These are phyloP conservation scores for Lonicera japonica DNA, from an alignment of 129 eudicot species.

Conservation along the genomic window DNA sequence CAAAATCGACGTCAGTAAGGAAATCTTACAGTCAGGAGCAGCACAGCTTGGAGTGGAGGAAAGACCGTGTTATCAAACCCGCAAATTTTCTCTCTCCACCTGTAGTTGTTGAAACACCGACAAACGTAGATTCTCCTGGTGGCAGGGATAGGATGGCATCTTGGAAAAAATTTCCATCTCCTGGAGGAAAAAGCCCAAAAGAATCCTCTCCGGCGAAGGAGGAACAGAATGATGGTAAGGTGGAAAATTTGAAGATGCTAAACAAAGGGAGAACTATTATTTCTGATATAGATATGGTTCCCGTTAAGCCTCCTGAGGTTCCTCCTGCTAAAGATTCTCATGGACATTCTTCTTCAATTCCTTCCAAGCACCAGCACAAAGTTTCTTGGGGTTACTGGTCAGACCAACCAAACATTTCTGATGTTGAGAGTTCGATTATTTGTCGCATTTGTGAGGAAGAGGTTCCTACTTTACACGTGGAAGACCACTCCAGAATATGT, in stretches of 20 bases:
- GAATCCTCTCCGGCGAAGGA: slow-evolving; percentile 42
- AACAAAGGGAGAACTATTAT: slow-evolving; percentile 28
- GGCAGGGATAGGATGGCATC: slow-evolving; percentile 80
- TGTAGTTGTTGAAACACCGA: slow-evolving; percentile 33
- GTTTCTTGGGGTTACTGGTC: slow-evolving; percentile 95
- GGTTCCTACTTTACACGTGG: slow-evolving; percentile 88
- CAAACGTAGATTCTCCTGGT: slow-evolving; percentile 41
- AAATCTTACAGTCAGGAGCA: slow-evolving; percentile 91
- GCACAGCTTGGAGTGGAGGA: slow-evolving; percentile 44
- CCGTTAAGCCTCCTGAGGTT: slow-evolving; percentile 42
- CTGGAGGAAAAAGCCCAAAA: slow-evolving; percentile 61
- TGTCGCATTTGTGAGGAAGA: slow-evolving; percentile 99
- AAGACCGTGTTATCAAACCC: slow-evolving; percentile 31
- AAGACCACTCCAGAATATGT: slow-evolving; percentile 93
- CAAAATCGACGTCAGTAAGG: slow-evolving; percentile 41
- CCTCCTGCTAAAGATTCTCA: slow-evolving; percentile 47
- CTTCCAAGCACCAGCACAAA: slow-evolving; percentile 69
- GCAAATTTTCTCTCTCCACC: slow-evolving; percentile 26
- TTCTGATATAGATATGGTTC: slow-evolving; percentile 40
- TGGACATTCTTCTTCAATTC: slow-evolving; percentile 37
- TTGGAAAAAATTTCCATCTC: slow-evolving; percentile 85
- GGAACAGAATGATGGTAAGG: slow-evolving; percentile 22
- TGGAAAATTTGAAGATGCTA: slow-evolving; percentile 31
- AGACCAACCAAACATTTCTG: slow-evolving; percentile 65
- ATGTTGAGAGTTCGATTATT: slow-evolving; percentile 70